Conservation (phyloP, 2,329 filamentous ascomycete species). For the Ophiobolus disseminans region DNA sequence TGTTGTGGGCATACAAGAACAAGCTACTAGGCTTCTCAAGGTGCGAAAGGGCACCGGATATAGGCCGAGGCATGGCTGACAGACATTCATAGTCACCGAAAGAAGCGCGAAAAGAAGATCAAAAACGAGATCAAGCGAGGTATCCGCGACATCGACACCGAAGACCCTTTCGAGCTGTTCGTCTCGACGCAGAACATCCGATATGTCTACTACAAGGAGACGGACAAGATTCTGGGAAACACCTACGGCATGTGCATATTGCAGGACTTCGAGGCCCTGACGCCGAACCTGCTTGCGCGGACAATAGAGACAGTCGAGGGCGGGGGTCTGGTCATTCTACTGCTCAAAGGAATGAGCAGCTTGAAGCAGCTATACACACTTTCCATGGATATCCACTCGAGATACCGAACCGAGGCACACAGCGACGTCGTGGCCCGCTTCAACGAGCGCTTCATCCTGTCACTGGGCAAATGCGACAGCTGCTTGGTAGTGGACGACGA, state of each 20-base stretch:
- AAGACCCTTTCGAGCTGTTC: constrained; percentile 97
- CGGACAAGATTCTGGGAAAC: constrained; percentile 96
- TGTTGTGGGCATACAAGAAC: constrained; percentile 98
- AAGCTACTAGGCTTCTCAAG: constrained; percentile 93
- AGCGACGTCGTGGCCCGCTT: constrained; percentile 93
- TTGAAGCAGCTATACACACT: constrained; percentile 96
- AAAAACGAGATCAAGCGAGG: constrained; percentile 98
- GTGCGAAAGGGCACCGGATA: too few species aligned
- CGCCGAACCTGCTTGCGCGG: constrained; percentile 92
- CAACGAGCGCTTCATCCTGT: constrained; percentile 96
- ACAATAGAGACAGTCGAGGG: constrained; percentile 98
- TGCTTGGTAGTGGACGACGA: constrained; percentile 98
- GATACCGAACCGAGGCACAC: constrained; percentile 96
- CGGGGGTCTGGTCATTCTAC: constrained; percentile 85
- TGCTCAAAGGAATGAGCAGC: constrained; percentile 96
- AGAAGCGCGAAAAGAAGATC: constrained; percentile 98
- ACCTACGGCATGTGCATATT: constrained; percentile 98
- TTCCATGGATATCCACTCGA: constrained; percentile 96
- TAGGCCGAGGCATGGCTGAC: too few species aligned
- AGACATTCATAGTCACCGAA: too few species aligned
- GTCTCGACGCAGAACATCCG: constrained; percentile 95
- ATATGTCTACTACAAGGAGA: constrained; percentile 99
- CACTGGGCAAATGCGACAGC: constrained; percentile 90
- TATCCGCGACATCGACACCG: constrained; percentile 86
- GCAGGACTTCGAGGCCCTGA: constrained; percentile 97